phyloP scores from a whole-genome alignment of 2,329 filamentous ascomycete genomes.

The Aspergillus pseudonomiae region DNA sequence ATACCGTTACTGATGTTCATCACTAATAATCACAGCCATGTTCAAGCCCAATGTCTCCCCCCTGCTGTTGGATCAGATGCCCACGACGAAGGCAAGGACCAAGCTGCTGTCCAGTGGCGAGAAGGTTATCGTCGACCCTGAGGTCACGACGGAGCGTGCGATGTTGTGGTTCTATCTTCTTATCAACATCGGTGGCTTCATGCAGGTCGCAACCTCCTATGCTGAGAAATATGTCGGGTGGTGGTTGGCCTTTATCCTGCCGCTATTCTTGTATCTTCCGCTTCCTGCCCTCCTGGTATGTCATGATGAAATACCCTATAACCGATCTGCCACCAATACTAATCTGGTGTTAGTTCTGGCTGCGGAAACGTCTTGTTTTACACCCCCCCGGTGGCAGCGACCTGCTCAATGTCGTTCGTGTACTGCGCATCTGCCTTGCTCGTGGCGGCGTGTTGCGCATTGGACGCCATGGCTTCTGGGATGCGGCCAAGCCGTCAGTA shows the following conservation, averaged over 20 bases:
- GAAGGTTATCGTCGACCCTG: not conserved
- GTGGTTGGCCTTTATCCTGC: not conserved
- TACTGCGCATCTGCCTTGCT: not conserved
- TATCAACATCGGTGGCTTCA: not conserved
- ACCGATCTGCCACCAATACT: not conserved
- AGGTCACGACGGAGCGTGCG: not conserved
- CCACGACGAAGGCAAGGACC: not conserved
- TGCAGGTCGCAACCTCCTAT: not conserved
- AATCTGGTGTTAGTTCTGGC: not conserved
- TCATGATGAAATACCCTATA: not conserved
- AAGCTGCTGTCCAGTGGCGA: not conserved
- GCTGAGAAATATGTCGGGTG: not conserved
- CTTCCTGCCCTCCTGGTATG: not conserved
- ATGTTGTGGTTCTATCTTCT: not conserved
- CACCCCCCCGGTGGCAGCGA: not conserved
- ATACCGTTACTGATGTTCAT: not conserved
- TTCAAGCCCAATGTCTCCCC: not conserved
- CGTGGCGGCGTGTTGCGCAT: not conserved
- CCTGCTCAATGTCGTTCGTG: not conserved
- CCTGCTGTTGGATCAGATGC: not conserved
- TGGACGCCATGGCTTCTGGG: not conserved
- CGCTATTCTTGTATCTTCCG: not conserved
- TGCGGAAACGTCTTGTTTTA: not conserved
- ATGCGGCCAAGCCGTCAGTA: not conserved
- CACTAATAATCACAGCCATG: not conserved